Percentiles rank a stretch among this genome's conserved stretches.
Conservation (phyloP, 495 filamentous ascomycete species). For the Lepraria neglecta region DNA sequence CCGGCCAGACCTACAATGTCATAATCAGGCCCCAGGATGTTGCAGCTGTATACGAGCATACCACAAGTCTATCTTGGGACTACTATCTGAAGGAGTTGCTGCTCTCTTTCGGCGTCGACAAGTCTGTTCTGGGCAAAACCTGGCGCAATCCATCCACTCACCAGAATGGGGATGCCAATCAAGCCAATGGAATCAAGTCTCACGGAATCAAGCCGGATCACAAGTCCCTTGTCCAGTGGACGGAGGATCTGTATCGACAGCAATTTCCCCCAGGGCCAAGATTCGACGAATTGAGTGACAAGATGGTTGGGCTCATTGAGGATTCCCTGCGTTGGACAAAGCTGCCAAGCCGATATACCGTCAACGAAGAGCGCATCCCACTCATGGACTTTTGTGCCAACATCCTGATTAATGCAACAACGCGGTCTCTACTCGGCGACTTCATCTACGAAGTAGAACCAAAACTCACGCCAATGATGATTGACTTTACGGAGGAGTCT, state of each 20-base stretch:
- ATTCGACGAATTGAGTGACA: slow-evolving; percentile 13
- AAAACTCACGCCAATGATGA: slow-evolving; percentile 7
- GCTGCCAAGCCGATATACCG: slow-evolving; percentile 8
- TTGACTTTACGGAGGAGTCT: slow-evolving; percentile 13
- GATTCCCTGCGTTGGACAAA: slow-evolving; percentile 8
- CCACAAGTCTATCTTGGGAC: slow-evolving; percentile 17
- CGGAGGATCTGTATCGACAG: slow-evolving; percentile 11
- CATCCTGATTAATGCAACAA: background rate
- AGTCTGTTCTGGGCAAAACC: background rate
- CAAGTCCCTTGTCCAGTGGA: slow-evolving; percentile 1
- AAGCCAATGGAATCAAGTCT: background rate
- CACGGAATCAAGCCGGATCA: background rate
- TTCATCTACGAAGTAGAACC: slow-evolving; percentile 6
- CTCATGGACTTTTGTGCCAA: slow-evolving; percentile 5
- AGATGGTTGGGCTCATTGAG: background rate
- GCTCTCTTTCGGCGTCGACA: slow-evolving; percentile 9
- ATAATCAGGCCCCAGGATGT: slow-evolving; percentile 18
- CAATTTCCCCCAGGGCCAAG: slow-evolving; percentile 26
- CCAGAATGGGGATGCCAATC: background rate
- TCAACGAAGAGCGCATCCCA: background rate
- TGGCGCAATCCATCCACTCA: background rate
- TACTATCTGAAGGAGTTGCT: slow-evolving; percentile 10
- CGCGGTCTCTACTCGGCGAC: slow-evolving; percentile 8
- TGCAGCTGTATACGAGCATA: slow-evolving; percentile 9
- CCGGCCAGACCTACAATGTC: slow-evolving; percentile 17